phyloP scores from a whole-genome alignment of 768 basidiomycete genomes.

The Exidia glandulosa region DNA sequence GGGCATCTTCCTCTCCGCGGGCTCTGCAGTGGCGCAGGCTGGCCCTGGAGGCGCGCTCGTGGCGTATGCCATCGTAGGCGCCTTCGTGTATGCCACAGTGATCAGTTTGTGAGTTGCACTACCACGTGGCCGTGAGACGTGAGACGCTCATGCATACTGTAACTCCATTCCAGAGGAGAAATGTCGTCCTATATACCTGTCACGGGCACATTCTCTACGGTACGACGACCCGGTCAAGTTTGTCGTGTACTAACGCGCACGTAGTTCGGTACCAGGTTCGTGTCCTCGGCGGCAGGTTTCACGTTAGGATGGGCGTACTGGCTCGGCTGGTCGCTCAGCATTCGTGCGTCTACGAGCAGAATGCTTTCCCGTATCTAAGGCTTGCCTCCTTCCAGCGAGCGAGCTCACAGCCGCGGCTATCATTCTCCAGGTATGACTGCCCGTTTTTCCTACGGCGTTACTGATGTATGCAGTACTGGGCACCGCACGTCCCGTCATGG shows the following conservation, averaged over 20 bases:
- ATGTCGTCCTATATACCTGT: slow-evolving; percentile 57
- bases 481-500: slow-evolving; percentile 38
- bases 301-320: slow-evolving; percentile 44
- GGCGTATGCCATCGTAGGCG: slow-evolving; percentile 46
- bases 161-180: slow-evolving; percentile 33
- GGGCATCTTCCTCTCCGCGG: slow-evolving; percentile 51
- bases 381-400: slow-evolving; percentile 35
- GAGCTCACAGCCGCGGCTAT: slow-evolving; percentile 49
- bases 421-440: slow-evolving; percentile 30
- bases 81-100: slow-evolving; percentile 51
- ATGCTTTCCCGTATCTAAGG: slow-evolving; percentile 23
- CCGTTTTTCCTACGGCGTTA: neutral
- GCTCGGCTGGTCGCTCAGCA: slow-evolving; percentile 31
- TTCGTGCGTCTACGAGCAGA: slow-evolving; percentile 4
- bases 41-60: slow-evolving; percentile 54
- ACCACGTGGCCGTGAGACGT: neutral
- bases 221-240: slow-evolving; percentile 36
- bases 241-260: slow-evolving; percentile 6
- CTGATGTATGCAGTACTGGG: slow-evolving; percentile 35
- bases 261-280: slow-evolving; percentile 44
- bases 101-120: slow-evolving; percentile 36
- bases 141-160: neutral
- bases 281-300: neutral
- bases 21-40: slow-evolving; percentile 40
- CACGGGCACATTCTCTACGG: slow-evolving; percentile 48